Base-by-base conservation (phyloP, 208 protist genomes). In the Leishmania arabica region DNA sequence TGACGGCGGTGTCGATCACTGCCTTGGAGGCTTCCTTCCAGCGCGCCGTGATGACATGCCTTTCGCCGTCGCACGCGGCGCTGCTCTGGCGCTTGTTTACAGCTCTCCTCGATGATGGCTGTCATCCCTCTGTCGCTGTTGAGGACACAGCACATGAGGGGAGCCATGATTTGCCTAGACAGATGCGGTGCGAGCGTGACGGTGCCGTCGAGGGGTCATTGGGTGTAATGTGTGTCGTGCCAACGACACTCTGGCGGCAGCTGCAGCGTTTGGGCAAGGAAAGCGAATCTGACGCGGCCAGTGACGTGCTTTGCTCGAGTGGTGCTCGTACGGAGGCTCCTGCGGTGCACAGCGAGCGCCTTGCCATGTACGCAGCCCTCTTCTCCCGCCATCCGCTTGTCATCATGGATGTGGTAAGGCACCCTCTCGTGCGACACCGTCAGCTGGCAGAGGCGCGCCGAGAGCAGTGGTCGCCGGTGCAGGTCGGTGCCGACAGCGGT, bases 381-480 rank as follows among this genome's bases (percentile, higher is more conserved):
- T 68, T 84, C 45, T 84, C 80, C 17, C 68, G 74, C 6, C 13
- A 27, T 21, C 75, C 80, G 1, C 80, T 84, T 15, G 34, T 79
- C 1, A 17, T 77, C 47, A 56, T 31, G 37, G 60, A 58, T 21
- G 34, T 80, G n/a, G 34, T 84, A 34, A 24, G 27, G 27, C 81
- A 84, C 42, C 76, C 81, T 2, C 76, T 84, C n/a, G 42, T 84
- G 76, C 81, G 81, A n/a, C 45, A 65, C 15, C 51, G 58, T 42
- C 37, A n/a, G 1, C 81, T 53, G 27, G 45, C 69, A 13, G 27
- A 78, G 13, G n/a, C 8, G n/a, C 31, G 27, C 7, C 75, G 7
- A 66, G 11, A 19, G 49, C 40, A 21, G 56, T 40, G n/a, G 19
- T 27, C 5, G 42, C 42, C 51, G 69, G 45, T 53, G 40, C 42